A percentile compares a stretch with the other conserved stretches of the same genome.
Conservation (phyloP, 148 eudicot species). For the Gaultheria prostrata region DNA sequence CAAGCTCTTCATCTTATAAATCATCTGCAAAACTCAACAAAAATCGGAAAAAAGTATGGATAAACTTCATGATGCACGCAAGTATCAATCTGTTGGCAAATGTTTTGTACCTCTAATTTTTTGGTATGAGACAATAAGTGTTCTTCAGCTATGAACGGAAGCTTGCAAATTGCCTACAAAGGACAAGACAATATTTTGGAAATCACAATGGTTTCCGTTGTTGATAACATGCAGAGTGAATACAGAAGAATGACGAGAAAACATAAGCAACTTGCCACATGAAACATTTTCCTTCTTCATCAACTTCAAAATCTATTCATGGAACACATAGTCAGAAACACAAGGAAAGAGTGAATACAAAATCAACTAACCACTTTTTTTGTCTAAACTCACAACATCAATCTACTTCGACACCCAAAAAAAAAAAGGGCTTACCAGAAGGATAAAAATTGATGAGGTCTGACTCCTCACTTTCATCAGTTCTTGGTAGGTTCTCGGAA, state of each 20-base stretch:
- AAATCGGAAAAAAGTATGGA: background rate
- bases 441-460: slow-evolving; percentile 46
- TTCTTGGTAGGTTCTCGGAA: slow-evolving; percentile 38
- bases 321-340: background rate
- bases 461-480: slow-evolving; percentile 46
- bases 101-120: background rate
- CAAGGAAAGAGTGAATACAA: background rate
- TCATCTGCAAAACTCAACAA: background rate
- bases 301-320: slow-evolving; percentile 46
- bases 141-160: slow-evolving; percentile 3
- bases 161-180: slow-evolving; percentile 2
- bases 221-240: too few species aligned
- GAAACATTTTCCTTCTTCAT: slow-evolving; percentile 45
- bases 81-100: background rate
- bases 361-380: background rate
- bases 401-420: background rate
- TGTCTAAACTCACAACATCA: background rate
- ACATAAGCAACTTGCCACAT: background rate
- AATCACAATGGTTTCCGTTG: too few species aligned
- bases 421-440: slow-evolving; percentile 22
- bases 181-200: too few species aligned
- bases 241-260: background rate
- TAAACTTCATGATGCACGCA: background rate
- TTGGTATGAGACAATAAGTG: background rate
- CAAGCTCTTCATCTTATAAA: background rate